Evolutionary conservation across 2,329 filamentous ascomycete species (phyloP), one percentile per base, ranked within the genome.

Genomic region (Sclerotinia nivalis): DNA sequence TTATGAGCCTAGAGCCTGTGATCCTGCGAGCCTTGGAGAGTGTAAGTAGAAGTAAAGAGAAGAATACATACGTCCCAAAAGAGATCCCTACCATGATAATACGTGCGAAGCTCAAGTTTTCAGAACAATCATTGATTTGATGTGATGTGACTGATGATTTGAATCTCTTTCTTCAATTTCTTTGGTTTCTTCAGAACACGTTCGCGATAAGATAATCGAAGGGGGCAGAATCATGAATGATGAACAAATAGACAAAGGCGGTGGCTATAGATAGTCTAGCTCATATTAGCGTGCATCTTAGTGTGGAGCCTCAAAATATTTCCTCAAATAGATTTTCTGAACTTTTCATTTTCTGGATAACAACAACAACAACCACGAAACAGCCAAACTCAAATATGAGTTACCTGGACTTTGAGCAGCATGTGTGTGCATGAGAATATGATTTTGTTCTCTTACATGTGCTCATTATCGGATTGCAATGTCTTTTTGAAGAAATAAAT

Each of bases 21-120:
- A 64, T 31, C 3, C 7, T 52, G 15, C 47, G 15, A 40, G n/a
- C 15, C 1, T 84, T 87, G 73, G 18, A 43, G 1, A 40, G 1
- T 20, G 22, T 47, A 68, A 54, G 13, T 6, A 77, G 64, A 77
- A 6, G 13, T 37, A 8, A 12, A 50, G 4, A 64, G 20, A 28
- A 45, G 3, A n/a, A 56, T 75, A 82, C 83, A 81, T 79, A 84
- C 84, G 81, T 84, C 72, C 81, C 83, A 82, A 83, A 85, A 34
- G 82, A 79, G 69, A 85, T 79, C 55, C 77, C 78, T 13, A 58
- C 55, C 80, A 82, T 83, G 65, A 64, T 77, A 25, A 43, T 65
- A 28, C 4, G 69, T n/a, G 22, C 9, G n/a, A 60, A 61, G 13
- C 18, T 68, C 31, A 68, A 61, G 28, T 69, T 54, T 12, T 64